Base-by-base conservation (phyloP, 2,329 filamentous ascomycete genomes). In the Colletotrichum eleusines region DNA sequence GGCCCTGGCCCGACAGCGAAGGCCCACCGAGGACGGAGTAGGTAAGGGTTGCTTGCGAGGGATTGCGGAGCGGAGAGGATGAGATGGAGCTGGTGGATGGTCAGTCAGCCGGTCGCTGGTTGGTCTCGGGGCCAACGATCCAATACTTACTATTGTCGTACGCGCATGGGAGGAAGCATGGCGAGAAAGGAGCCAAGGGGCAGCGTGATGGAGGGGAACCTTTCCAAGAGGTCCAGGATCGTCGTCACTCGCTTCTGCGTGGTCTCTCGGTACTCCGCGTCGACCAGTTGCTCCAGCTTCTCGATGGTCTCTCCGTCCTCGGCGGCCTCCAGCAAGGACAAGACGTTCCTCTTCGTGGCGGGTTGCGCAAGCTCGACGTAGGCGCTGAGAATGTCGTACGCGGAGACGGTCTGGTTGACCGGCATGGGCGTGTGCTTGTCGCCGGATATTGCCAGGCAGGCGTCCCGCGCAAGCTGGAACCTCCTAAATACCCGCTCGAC, bases 331-430 rank as follows among this genome's bases (percentile, higher is more conserved):
- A 74, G 66, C 33, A 79, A 50, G 1, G 72, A 55, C 35, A 71
- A 46, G 23, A 79, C 68, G 28, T 77, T 77, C 86, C 90, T 88
- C 79, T 90, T 92, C 9, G 91, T 94, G 1, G 91, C 92, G 0
- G 91, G 91, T 74, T 92, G 91, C 4, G 87, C 87, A 1, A 95
- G 84, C 79, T 95, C 93, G 2, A 94, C 88, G 72, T 94, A 94
- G 0, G 89, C 89, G 1, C 88, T 86, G 5, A 95, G 84, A 0
- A 94, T 82, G 69, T 90, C 88, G 18, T 84, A 83, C 0, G 90
- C 90, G 0, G 90, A 88, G 3, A 93, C 83, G 0, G 88, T 86
- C 1, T 81, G 80, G 50, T 84, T 82, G 0, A 86, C 86, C 0
- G 90, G 90, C 18, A 92, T 81, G 1, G 83, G 82, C 0, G 86